Conservation (phyloP, 2,329 filamentous ascomycete genomes). For the Metarhizium anisopliae region DNA sequence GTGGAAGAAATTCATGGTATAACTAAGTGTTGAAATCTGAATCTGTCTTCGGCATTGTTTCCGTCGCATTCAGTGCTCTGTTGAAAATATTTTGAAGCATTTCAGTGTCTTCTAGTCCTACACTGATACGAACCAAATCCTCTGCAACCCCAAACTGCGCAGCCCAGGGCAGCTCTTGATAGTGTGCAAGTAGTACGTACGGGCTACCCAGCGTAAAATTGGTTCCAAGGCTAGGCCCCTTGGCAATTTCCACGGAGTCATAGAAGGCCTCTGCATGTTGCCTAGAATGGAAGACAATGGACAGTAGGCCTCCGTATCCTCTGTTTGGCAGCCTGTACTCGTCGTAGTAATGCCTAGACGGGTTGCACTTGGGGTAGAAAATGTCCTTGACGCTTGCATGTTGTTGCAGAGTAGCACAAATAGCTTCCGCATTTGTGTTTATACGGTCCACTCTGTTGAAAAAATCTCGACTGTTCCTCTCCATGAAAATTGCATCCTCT, state of each 20-base stretch:
- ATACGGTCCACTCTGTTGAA: slow-evolving; percentile 72
- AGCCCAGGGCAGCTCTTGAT: slow-evolving; percentile 86
- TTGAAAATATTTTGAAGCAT: slow-evolving; percentile 57
- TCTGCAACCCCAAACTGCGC: slow-evolving; percentile 71
- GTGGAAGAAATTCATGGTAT: neutral
- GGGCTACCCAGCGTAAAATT: slow-evolving; percentile 93
- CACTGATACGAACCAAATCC: slow-evolving; percentile 75
- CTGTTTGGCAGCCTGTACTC: slow-evolving; percentile 62
- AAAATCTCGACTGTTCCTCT: slow-evolving; percentile 93
- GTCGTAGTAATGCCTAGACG: slow-evolving; percentile 67
- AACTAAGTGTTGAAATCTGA: neutral
- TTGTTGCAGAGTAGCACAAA: slow-evolving; percentile 61
- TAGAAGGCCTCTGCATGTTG: slow-evolving; percentile 73
- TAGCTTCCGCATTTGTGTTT: slow-evolving; percentile 75
- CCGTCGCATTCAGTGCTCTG: slow-evolving; percentile 56
- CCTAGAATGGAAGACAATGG: slow-evolving; percentile 65
- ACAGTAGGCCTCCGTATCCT: slow-evolving; percentile 85
- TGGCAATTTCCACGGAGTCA: slow-evolving; percentile 77
- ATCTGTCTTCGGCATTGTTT: neutral
- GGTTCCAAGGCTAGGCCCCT: slow-evolving; percentile 89
- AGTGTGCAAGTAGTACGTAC: slow-evolving; percentile 88
- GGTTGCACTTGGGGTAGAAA: slow-evolving; percentile 77
- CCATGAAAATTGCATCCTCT: slow-evolving; percentile 89
- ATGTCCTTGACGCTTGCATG: slow-evolving; percentile 62
- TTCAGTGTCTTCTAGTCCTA: slow-evolving; percentile 73